Evolutionary conservation across 148 eudicot species (phyloP).

Genomic region (Rhododendron henanense): DNA sequence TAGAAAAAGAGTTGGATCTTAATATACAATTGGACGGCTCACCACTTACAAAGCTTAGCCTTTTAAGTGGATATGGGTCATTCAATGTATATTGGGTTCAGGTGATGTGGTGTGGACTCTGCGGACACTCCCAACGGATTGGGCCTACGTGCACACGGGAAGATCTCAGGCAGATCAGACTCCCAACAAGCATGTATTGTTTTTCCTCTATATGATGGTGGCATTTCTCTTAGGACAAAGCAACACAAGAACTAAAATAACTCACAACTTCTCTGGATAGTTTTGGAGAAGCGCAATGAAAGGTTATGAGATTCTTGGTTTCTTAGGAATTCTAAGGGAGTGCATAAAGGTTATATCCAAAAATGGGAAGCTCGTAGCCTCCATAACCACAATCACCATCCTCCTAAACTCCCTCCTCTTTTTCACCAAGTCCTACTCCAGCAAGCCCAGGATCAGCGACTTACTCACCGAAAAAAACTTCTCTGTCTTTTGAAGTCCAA

Average conservation of each 20-base stretch:
- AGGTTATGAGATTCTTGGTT: not conserved
- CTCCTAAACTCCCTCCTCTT: not conserved
- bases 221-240: not conserved
- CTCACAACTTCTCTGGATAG: not conserved
- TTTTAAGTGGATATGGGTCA: too few species aligned
- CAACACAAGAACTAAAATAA: not conserved
- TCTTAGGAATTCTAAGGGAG: constrained; percentile 18
- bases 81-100: too few species aligned
- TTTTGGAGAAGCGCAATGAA: not conserved
- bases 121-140: too few species aligned
- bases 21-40: too few species aligned
- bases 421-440: not conserved
- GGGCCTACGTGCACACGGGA: too few species aligned
- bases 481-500: not conserved
- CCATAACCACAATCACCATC: not conserved
- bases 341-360: constrained; percentile 14
- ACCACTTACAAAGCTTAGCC: too few species aligned
- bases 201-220: not conserved
- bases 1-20: too few species aligned
- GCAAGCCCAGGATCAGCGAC: not conserved
- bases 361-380: constrained; percentile 21
- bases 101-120: too few species aligned
- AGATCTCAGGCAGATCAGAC: too few species aligned
- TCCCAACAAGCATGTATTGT: not conserved
- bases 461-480: not conserved